A percentile compares a stretch with the other conserved stretches of the same genome.
Conservation (phyloP, 495 filamentous ascomycete species). For the Penicillium angulare region DNA sequence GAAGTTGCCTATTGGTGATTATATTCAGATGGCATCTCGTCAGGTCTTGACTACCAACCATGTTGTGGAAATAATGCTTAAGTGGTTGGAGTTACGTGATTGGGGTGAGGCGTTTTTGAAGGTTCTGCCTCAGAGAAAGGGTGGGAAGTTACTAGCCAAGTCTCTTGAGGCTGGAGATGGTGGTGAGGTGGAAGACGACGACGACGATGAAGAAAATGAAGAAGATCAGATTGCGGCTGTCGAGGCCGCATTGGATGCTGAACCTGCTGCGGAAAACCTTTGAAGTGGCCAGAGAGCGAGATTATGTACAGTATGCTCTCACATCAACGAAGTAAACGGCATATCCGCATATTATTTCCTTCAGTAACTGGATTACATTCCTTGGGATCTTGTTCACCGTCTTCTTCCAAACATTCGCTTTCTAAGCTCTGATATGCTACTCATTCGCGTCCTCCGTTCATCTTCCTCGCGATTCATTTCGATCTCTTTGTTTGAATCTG, state of each 20-base stretch:
- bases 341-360: no score
- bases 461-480: no score
- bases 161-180: slow-evolving; percentile 18
- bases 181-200: slow-evolving; percentile 23
- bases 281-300: not conserved
- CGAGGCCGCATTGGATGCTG: slow-evolving; percentile 6
- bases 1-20: slow-evolving; percentile 88
- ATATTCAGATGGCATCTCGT: slow-evolving; percentile 81
- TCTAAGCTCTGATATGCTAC: no score
- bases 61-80: slow-evolving; percentile 92
- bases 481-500: no score
- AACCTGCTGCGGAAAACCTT: slow-evolving; percentile 2
- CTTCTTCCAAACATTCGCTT: no score
- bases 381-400: not conserved
- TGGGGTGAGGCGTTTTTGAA: slow-evolving; percentile 88
- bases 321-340: not conserved
- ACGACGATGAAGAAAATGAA: slow-evolving; percentile 31
- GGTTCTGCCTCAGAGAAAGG: slow-evolving; percentile 83
- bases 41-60: slow-evolving; percentile 89
- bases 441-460: no score
- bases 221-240: slow-evolving; percentile 16
- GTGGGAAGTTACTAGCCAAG: slow-evolving; percentile 54
- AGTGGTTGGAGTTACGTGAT: slow-evolving; percentile 82
- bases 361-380: no score
- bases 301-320: not conserved